Base-by-base conservation (phyloP, 257 asterid genomes). In the Mitragyna speciosa region DNA sequence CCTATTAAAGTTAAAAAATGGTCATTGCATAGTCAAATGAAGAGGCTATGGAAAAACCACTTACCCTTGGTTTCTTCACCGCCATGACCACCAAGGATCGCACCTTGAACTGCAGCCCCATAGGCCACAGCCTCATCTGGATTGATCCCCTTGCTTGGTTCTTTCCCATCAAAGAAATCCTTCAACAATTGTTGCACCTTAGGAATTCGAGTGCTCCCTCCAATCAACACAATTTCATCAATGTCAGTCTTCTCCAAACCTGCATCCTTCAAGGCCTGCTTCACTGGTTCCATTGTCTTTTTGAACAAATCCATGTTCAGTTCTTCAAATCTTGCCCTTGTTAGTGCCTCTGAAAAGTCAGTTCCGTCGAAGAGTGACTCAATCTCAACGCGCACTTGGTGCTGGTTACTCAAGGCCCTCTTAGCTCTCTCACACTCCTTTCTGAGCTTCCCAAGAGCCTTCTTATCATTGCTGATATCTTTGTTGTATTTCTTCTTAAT, bases 131-230 rank as follows among this genome's bases (percentile, higher is more conserved):
- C 86, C 49, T 83, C 86, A 8, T 83, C 84, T 16, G 86, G 82
- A 83, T 83, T 80, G 33, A 80, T 64, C 22, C 87, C 81, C 41
- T 80, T 80, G 63, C 73, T 72, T 3, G 79, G 87, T 67, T 80
- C 87, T 80, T 83, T 83, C 26, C 87, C 84, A 67, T 80, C 79
- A 76, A 83, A 80, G 82, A 83, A 80, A 73, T 84, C 87, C n/a
- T 81, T 80, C 82, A 84, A 80, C 3, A 84, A 43, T n/a, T 80
- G 77, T 28, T 80, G 87, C 79, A 84, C 87, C 74, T 84, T 84
- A n/a, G 87, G 87, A 8, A 84, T 84, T n/a, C 87, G 45, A 43
- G 87, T 84, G n/a, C 84, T 80, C 49, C 84, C 87, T 24, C 87
- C 87, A 36, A 84, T 83, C 19, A 84, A 71, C 66, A 84, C 82